Percentiles rank a stretch among this genome's conserved stretches.
Conservation (phyloP, 345 rosid species). For the Gossypium longicalyx region DNA sequence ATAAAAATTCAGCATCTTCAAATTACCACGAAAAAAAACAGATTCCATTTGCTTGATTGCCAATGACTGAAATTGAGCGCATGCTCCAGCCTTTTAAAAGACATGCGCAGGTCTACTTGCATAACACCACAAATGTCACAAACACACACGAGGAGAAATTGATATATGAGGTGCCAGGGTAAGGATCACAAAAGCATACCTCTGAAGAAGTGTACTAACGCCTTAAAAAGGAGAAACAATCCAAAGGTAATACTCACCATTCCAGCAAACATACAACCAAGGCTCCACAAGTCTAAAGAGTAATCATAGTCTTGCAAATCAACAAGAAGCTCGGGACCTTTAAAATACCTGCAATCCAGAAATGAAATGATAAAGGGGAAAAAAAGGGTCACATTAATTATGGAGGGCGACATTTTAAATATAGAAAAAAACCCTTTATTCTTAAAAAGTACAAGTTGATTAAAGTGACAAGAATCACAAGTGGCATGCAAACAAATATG, state of each 20-base stretch:
- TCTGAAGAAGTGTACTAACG: not conserved
- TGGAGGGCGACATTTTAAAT: not conserved
- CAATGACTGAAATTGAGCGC: not conserved
- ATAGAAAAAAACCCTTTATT: not conserved
- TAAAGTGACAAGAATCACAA: not conserved
- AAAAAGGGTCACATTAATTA: not conserved
- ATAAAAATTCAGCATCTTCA: not conserved
- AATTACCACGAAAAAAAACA: not conserved
- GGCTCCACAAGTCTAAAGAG: constrained; percentile 97
- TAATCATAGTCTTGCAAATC: constrained; percentile 98
- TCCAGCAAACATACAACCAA: constrained; percentile 99
- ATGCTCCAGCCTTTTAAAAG: not conserved
- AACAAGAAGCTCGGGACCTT: constrained; percentile 97
- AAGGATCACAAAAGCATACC: constrained; percentile 1
- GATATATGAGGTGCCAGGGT: constrained; percentile 1
- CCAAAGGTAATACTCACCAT: constrained; percentile 53
- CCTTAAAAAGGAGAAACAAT: constrained; percentile 4
- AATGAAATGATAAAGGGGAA: not conserved
- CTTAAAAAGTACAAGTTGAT: not conserved
- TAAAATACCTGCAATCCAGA: constrained; percentile 62
- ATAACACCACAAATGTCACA: constrained; percentile 22
- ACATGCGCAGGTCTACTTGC: constrained; percentile 18
- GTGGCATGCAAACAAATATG: not conserved
- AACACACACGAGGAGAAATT: constrained; percentile 13
- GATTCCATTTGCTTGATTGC: not conserved